A percentile compares a stretch with the other conserved stretches of the same genome.
phyloP scores from a whole-genome alignment of 371 early-diverging fungal species.

The Apophysomyces sp. region DNA sequence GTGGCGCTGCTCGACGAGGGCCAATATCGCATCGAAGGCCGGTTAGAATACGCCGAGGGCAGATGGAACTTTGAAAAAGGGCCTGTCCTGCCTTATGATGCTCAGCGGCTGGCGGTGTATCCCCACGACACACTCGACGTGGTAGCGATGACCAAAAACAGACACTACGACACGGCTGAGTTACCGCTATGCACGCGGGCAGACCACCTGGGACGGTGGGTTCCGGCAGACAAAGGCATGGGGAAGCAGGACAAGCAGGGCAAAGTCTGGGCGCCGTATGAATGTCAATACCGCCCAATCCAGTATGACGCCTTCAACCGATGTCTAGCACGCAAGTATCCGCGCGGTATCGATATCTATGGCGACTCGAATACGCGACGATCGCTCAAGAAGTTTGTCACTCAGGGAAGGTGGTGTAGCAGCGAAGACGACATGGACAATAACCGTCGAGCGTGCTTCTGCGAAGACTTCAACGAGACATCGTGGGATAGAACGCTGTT shows the following conservation, averaged over 20 bases:
- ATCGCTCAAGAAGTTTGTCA: conserved; percentile 48
- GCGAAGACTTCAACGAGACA: conserved; percentile 49
- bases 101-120: conserved; percentile 25
- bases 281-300: conserved; percentile 41
- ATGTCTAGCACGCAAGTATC: conserved; percentile 34
- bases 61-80: conserved; percentile 50
- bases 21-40: conserved; percentile 25
- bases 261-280: conserved; percentile 52
- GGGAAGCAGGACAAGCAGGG: conserved; percentile 14
- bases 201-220: conserved; percentile 49
- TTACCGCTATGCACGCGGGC: conserved; percentile 46
- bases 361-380: conserved; percentile 60
- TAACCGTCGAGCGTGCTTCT: conserved; percentile 38
- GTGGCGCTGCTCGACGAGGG: conserved; percentile 36
- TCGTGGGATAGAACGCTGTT: conserved; percentile 37
- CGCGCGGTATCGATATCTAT: conserved; percentile 38
- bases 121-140: not conserved
- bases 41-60: conserved; percentile 45
- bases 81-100: conserved; percentile 37
- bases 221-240: conserved; percentile 17
- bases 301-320: conserved; percentile 37
- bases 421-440: not conserved
- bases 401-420: conserved; percentile 52
- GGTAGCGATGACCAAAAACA: conserved; percentile 1
- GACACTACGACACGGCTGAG: no score